These are phyloP conservation scores for Monascus purpureus DNA, from an alignment of 495 filamentous ascomycete genomes.

Conservation along the genomic window DNA sequence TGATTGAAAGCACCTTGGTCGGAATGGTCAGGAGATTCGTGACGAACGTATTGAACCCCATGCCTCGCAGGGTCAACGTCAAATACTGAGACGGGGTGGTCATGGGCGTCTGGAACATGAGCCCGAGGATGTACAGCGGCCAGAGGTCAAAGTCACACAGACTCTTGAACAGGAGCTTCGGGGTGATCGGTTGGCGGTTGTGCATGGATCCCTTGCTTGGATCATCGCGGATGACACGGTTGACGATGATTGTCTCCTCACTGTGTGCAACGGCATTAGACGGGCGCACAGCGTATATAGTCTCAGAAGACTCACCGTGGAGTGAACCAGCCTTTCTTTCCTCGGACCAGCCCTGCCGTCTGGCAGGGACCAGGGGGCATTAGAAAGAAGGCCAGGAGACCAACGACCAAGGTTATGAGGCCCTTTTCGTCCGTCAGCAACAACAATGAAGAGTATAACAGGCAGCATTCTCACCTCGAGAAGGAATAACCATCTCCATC, in stretches of 20 bases:
- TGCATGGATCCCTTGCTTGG: slow-evolving; percentile 57
- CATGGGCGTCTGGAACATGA: slow-evolving; percentile 38
- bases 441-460: no score
- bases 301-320: slow-evolving; percentile 34
- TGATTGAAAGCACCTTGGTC: slow-evolving; percentile 21
- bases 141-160: slow-evolving; percentile 40
- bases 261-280: no score
- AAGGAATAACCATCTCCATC: slow-evolving; percentile 35
- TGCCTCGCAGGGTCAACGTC: slow-evolving; percentile 41
- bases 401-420: slow-evolving; percentile 38
- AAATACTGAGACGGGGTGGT: slow-evolving; percentile 38
- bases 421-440: no score
- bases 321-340: slow-evolving; percentile 59
- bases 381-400: slow-evolving; percentile 43
- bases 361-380: slow-evolving; percentile 54
- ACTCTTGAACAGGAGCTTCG: slow-evolving; percentile 28
- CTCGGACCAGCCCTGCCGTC: slow-evolving; percentile 47
- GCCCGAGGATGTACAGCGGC: slow-evolving; percentile 38
- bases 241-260: slow-evolving; percentile 53
- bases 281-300: neutral
- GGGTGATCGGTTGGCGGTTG: slow-evolving; percentile 40
- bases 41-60: slow-evolving; percentile 52
- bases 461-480: slow-evolving; percentile 19
- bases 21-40: slow-evolving; percentile 55
- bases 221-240: slow-evolving; percentile 58